phyloP scores from a whole-genome alignment of 208 protist species.

The Lotmaria passim region DNA sequence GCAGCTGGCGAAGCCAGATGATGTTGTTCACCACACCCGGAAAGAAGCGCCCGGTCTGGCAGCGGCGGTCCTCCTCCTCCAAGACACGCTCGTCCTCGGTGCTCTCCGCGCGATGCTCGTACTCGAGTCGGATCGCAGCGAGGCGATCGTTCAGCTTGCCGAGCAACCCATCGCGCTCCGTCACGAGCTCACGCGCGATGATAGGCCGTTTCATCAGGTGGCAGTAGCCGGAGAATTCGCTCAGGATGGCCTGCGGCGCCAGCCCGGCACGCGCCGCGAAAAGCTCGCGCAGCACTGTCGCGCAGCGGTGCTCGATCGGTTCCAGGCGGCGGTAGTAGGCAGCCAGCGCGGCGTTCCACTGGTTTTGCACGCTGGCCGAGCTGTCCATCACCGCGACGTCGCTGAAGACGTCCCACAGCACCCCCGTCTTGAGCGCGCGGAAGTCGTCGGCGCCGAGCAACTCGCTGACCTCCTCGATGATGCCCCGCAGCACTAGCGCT shows the following conservation, averaged over 20 bases:
- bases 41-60: constrained; percentile 90
- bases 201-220: constrained; percentile 88
- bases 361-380: constrained; percentile 48
- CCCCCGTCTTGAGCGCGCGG: constrained; percentile 61
- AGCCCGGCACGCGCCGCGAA: constrained; percentile 67
- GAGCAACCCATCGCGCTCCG: constrained; percentile 83
- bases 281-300: constrained; percentile 73
- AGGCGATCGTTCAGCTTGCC: constrained; percentile 90
- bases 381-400: constrained; percentile 73
- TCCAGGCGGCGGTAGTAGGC: constrained; percentile 86
- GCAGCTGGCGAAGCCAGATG: constrained; percentile 90
- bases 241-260: constrained; percentile 86
- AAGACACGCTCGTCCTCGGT: constrained; percentile 73
- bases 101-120: constrained; percentile 81
- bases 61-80: constrained; percentile 86
- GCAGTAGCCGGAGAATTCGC: constrained; percentile 81
- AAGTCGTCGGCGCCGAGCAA: constrained; percentile 63
- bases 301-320: constrained; percentile 85
- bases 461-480: constrained; percentile 76
- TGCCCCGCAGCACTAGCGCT: constrained; percentile 57
- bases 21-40: constrained; percentile 92
- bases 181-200: constrained; percentile 85
- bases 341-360: constrained; percentile 70
- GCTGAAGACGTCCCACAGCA: constrained; percentile 81
- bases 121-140: constrained; percentile 85